Conservation (phyloP, 176 grass and related monocot species). For the Otatea glauca region DNA sequence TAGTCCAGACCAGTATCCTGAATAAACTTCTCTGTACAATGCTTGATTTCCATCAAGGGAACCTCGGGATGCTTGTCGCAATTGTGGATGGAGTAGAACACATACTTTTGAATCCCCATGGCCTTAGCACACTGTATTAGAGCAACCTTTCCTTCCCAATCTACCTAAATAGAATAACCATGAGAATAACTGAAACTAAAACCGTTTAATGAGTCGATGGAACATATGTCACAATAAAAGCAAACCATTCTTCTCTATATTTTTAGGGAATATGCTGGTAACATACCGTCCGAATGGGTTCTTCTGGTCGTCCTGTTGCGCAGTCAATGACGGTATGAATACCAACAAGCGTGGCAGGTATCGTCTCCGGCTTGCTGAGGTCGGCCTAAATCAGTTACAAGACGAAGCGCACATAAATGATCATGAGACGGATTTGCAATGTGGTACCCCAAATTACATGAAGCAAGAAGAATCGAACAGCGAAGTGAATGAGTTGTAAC, state of each 20-base stretch:
- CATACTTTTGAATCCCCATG: conserved; percentile 96
- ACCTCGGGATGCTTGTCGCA: conserved; percentile 98
- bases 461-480: not conserved
- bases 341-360: conserved; percentile 93
- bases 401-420: conserved; percentile 15
- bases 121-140: conserved; percentile 98
- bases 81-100: conserved; percentile 99
- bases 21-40: conserved; percentile 97
- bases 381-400: conserved; percentile 68
- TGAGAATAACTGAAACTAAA: conserved; percentile 17
- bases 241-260: not conserved
- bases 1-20: conserved; percentile 82
- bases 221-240: not conserved
- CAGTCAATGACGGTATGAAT: conserved; percentile 93
- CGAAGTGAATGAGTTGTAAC: not conserved
- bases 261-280: conserved; percentile 2
- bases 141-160: conserved; percentile 99
- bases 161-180: conserved; percentile 87
- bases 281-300: conserved; percentile 57
- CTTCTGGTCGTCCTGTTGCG: conserved; percentile 91
- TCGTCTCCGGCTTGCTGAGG: conserved; percentile 82
- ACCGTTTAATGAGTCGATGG: not conserved
- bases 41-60: conserved; percentile 98
- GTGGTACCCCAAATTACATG: not conserved
- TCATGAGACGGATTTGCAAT: not conserved